Base-by-base conservation (phyloP, 2,329 filamentous ascomycete species). In the Arthroderma uncinatum region DNA sequence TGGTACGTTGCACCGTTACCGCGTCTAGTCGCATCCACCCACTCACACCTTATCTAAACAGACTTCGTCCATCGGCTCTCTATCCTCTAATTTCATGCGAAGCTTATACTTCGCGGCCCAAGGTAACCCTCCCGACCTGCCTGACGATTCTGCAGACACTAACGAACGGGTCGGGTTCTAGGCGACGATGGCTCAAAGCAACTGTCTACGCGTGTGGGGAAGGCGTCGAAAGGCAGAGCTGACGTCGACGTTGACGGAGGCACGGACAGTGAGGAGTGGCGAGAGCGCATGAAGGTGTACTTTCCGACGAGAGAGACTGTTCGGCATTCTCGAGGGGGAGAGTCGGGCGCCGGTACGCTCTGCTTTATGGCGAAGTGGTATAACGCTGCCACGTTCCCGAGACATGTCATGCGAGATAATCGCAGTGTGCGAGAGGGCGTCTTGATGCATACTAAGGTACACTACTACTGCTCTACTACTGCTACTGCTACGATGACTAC, bases 361-460 rank as follows among this genome's bases (percentile, higher is more conserved):
- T 95, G 86, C 65, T 79, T 93, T 59, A 80, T 85, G 60, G 73
- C 79, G 7, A 83, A 82, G 60, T 90, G 84, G 83, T 97, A 86
- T 79, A 76, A 84, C 42, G 73, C 79, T 0, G 60, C 77, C 1
- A 80, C 74, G 0, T 97, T 97, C 64, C 92, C 92, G 2, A 79
- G 77, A 42, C 71, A 81, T 40, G 74, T 88, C 30, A 74, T 97
- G 64, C 81, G 84, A 54, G 89, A 97, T 68, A 90, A 86, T 67
- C 75, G 83, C 61, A 94, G 87, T 61, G 79, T 76, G 23, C 78
- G 91, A 36, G 63, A 73, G 2, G 87, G 89, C 0, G 68, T 96
- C 21, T 74, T 98, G 61, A 88, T 94, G 76, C 93, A 98, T 71
- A 94, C 83, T 72, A 98, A 98, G 74, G 76, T 89, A 30, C 62